phyloP scores from a whole-genome alignment of 768 basidiomycete genomes.

The Podaxis mareebaensis region DNA sequence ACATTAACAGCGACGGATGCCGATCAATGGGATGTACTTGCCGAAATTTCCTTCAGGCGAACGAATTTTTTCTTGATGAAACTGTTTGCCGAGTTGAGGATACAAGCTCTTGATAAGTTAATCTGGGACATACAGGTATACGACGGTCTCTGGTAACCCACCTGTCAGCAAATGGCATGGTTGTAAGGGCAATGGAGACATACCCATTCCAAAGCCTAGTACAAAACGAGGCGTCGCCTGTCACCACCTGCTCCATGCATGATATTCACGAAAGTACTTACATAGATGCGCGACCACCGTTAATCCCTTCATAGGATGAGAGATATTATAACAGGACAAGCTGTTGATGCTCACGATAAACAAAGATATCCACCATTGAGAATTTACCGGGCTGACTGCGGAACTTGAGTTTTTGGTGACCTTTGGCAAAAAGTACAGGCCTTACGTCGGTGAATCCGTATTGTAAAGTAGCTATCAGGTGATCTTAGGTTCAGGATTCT shows the following conservation, averaged over 20 bases:
- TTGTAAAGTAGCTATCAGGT: constrained; percentile 37
- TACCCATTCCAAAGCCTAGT: constrained; percentile 43
- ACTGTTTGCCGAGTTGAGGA: constrained; percentile 22
- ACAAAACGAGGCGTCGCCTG: not conserved
- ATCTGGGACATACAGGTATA: constrained; percentile 31
- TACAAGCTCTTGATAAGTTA: not conserved
- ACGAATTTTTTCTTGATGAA: constrained; percentile 38
- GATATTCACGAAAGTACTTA: constrained; percentile 23
- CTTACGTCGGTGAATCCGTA: constrained; percentile 40
- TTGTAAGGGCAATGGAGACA: constrained; percentile 4
- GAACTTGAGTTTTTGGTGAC: not conserved
- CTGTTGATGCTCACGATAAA: constrained; percentile 23
- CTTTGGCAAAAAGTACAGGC: not conserved
- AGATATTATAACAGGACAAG: not conserved
- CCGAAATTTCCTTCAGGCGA: constrained; percentile 35
- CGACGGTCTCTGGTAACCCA: constrained; percentile 34
- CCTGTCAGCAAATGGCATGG: not conserved
- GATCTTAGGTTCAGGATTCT: not conserved
- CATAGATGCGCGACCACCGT: constrained; percentile 42
- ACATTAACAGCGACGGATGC: not conserved
- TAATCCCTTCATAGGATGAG: constrained; percentile 21
- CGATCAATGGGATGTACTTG: constrained; percentile 19
- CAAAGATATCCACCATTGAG: constrained; percentile 37
- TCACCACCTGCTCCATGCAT: not conserved
- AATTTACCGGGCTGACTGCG: not conserved